These are phyloP conservation scores for Narthecium ossifragum DNA, from an alignment of 106 monocot genomes.

Conservation along the genomic window DNA sequence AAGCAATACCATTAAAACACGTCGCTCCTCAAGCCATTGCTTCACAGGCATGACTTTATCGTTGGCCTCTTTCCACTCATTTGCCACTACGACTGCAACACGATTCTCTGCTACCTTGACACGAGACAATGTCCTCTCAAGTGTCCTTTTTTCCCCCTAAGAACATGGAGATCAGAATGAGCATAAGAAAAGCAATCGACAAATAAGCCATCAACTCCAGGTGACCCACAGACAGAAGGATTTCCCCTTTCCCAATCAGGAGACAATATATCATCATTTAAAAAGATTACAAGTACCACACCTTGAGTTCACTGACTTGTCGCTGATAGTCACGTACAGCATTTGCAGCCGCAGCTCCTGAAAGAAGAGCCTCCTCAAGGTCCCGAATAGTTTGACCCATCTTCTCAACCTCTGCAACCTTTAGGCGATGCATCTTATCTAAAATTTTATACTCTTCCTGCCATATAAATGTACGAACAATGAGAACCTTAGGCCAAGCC, in stretches of 20 bases:
- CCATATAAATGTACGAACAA: background rate
- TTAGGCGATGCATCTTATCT: slow-evolving; percentile 82
- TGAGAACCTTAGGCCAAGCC: background rate
- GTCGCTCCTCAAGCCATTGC: slow-evolving; percentile 77
- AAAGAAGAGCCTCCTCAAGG: slow-evolving; percentile 79
- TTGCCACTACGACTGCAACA: slow-evolving; percentile 64
- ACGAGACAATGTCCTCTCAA: slow-evolving; percentile 75
- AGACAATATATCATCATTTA: background rate
- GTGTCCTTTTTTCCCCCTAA: slow-evolving; percentile 69
- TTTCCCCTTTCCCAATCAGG: background rate
- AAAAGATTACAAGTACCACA: background rate
- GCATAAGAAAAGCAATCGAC: background rate
- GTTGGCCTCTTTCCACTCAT: slow-evolving; percentile 81
- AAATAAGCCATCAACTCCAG: background rate
- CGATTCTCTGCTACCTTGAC: slow-evolving; percentile 78
- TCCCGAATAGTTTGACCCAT: slow-evolving; percentile 57
- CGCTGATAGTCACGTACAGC: slow-evolving; percentile 85
- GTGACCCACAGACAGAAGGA: background rate
- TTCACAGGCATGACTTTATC: slow-evolving; percentile 86
- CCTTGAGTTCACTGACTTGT: slow-evolving; percentile 60
- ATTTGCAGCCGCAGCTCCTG: slow-evolving; percentile 87
- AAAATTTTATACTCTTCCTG: slow-evolving; percentile 91
- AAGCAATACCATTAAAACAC: slow-evolving; percentile 45
- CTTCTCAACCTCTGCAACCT: slow-evolving; percentile 87
- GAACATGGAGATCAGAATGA: background rate